Conservation (phyloP, 2,329 filamentous ascomycete species). For the Venturia nashicola region DNA sequence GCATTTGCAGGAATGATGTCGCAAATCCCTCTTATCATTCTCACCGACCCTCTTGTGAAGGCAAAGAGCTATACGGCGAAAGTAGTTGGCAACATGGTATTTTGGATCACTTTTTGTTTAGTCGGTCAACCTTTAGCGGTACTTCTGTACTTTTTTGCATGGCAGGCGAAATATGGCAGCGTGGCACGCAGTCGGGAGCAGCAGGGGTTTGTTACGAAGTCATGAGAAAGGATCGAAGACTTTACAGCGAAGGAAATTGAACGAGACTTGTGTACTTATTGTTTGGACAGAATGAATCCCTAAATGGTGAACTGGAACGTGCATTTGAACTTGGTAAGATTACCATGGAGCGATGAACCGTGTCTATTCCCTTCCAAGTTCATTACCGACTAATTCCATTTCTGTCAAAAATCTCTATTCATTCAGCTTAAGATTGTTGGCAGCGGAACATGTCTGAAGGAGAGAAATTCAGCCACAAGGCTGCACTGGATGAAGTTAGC, state of each 20-base stretch:
- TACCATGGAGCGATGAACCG: background rate
- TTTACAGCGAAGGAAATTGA: background rate
- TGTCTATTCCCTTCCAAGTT: background rate
- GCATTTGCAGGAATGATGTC: slow-evolving; percentile 91
- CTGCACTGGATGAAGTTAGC: background rate
- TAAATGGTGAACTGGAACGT: background rate
- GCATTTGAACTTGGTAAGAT: background rate
- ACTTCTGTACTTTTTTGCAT: slow-evolving; percentile 92
- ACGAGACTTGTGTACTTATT: background rate
- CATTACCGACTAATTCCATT: background rate
- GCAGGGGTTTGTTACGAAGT: background rate
- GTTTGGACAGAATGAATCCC: background rate
- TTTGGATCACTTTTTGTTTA: slow-evolving; percentile 93
- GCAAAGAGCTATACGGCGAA: slow-evolving; percentile 64
- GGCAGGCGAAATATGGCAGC: slow-evolving; percentile 87
- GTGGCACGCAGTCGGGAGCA: background rate
- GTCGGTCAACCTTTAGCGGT: slow-evolving; percentile 90
- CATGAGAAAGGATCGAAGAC: background rate
- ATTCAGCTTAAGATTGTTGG: background rate
- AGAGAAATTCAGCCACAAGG: background rate
- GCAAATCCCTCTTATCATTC: slow-evolving; percentile 74
- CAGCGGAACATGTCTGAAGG: background rate
- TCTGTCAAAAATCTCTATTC: background rate
- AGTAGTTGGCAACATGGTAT: slow-evolving; percentile 81
- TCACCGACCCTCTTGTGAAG: slow-evolving; percentile 56